Percentiles rank a stretch among this genome's conserved stretches.
phyloP scores from a whole-genome alignment of 148 eudicot species.

The Silene conica region DNA sequence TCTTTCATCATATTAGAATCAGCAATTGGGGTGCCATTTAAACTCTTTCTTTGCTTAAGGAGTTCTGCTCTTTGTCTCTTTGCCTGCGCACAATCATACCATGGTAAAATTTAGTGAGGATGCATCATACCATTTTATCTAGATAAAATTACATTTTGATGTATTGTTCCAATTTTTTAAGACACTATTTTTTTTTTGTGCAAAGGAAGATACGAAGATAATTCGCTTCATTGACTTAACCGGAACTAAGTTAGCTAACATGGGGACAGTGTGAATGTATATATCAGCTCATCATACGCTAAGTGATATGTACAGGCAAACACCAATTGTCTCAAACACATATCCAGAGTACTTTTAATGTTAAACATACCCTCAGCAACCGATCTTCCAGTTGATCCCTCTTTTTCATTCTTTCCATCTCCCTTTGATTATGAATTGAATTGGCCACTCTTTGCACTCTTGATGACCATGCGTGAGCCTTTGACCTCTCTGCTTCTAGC shows the following conservation, averaged over 20 bases:
- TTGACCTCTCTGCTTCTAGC: conserved; percentile 81
- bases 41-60: conserved; percentile 58
- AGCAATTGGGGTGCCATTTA: conserved; percentile 27
- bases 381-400: conserved; percentile 68
- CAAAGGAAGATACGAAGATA: neutral
- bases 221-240: no score
- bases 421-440: conserved; percentile 58
- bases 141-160: no score
- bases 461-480: conserved; percentile 69
- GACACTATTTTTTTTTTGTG: neutral
- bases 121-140: neutral
- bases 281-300: neutral
- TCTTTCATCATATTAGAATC: conserved; percentile 37
- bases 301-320: neutral
- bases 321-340: neutral
- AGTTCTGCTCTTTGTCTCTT: conserved; percentile 84
- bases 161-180: no score
- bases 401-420: conserved; percentile 71
- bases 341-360: neutral
- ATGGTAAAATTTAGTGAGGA: neutral
- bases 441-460: conserved; percentile 67
- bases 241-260: no score
- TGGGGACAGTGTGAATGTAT: neutral
- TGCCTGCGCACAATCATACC: conserved; percentile 67
- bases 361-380: conserved; percentile 62